Evolutionary conservation across 176 grass and related monocot species (phyloP).

Genomic region (Raddia distichophylla): DNA sequence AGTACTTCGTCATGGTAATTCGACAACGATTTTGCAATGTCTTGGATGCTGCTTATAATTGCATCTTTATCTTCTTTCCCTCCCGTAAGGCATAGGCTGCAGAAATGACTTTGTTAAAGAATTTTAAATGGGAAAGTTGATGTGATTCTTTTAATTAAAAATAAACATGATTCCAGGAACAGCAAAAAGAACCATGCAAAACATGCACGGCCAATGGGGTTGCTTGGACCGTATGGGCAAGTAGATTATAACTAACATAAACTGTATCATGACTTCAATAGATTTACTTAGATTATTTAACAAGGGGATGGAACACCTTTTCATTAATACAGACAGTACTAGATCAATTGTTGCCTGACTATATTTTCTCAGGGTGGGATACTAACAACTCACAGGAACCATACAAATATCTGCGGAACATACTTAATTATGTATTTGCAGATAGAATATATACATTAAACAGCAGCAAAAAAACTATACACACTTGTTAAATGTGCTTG

Average conservation of each 20-base stretch:
- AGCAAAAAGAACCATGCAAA: constrained; percentile 1
- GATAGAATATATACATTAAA: constrained; percentile 5
- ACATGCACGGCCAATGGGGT: background rate
- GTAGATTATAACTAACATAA: background rate
- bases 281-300: background rate
- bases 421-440: background rate
- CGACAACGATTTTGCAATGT: constrained; percentile 83
- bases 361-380: constrained; percentile 24
- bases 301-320: no score
- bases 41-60: constrained; percentile 96
- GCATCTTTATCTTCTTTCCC: constrained; percentile 93
- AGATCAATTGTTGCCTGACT: background rate
- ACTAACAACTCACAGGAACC: background rate
- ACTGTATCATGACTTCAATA: background rate
- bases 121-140: constrained; percentile 2
- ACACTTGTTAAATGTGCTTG: background rate
- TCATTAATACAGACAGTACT: background rate
- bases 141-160: background rate
- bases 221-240: constrained; percentile 22
- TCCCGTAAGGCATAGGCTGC: constrained; percentile 85
- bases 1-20: constrained; percentile 94
- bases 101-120: constrained; percentile 42
- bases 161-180: constrained; percentile 1
- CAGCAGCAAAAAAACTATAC: background rate
- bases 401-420: background rate